Conservation (phyloP, 371 early-diverging fungal species). For the Mucor circinelloides region DNA sequence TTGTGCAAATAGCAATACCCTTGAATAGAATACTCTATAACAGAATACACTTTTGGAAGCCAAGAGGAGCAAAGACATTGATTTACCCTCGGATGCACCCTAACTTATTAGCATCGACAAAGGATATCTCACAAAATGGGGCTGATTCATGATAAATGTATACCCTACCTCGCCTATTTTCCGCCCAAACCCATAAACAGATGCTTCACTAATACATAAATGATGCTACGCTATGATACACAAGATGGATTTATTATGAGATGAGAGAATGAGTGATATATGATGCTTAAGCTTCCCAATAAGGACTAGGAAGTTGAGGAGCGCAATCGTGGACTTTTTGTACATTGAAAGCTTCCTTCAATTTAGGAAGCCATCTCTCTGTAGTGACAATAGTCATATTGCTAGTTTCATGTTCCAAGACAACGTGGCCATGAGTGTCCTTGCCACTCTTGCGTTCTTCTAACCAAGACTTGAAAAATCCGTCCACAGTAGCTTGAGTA, state of each 20-base stretch:
- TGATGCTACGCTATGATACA: neutral
- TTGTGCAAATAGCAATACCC: too few relatives aligned
- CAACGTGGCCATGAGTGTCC: conserved; percentile 45
- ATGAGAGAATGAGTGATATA: neutral
- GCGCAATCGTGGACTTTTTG: conserved; percentile 51
- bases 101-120: too few relatives aligned
- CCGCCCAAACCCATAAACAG: neutral
- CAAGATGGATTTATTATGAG: neutral
- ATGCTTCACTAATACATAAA: neutral
- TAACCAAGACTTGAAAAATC: conserved; percentile 49
- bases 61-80: too few relatives aligned
- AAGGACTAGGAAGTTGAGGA: conserved; percentile 38
- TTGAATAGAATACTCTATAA: too few relatives aligned
- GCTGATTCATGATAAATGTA: too few relatives aligned
- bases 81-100: too few relatives aligned
- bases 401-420: conserved; percentile 56
- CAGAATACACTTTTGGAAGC: too few relatives aligned
- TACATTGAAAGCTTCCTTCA: conserved; percentile 42
- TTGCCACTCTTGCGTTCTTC: conserved; percentile 22
- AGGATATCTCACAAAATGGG: too few relatives aligned
- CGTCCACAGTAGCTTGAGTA: conserved; percentile 28
- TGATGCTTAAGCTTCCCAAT: conserved; percentile 40
- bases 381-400: conserved; percentile 39
- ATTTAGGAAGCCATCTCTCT: conserved; percentile 49
- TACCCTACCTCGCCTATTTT: too few relatives aligned